These are phyloP conservation scores for Mrakia gelida DNA, from an alignment of 768 basidiomycete species.

Conservation along the genomic window DNA sequence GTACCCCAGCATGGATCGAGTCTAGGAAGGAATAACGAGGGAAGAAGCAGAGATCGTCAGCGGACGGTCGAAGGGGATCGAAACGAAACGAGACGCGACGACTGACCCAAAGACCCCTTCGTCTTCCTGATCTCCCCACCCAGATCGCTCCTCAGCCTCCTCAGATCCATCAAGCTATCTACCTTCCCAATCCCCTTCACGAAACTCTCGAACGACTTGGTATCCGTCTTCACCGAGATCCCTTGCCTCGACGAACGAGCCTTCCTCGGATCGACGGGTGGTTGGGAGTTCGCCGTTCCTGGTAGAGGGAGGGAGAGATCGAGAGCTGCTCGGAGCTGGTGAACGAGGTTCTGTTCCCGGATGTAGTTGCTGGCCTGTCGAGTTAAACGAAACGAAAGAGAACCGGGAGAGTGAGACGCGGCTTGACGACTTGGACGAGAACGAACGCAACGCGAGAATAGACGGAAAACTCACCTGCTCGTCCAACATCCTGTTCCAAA, in stretches of 20 bases:
- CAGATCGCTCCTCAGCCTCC: conserved; percentile 85
- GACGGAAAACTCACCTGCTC: conserved; percentile 63
- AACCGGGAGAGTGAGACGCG: conserved; percentile 3
- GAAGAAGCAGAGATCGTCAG: not conserved
- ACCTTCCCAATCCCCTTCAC: conserved; percentile 75
- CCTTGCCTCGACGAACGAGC: conserved; percentile 4
- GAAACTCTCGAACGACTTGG: conserved; percentile 85
- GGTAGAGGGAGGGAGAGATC: conserved; percentile 35
- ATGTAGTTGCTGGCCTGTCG: conserved; percentile 63
- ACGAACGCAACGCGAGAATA: not conserved
- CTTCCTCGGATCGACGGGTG: not conserved
- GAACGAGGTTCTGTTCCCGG: conserved; percentile 54
- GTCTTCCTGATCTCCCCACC: conserved; percentile 85
- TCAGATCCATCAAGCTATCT: conserved; percentile 79
- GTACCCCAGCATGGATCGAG: conserved; percentile 3
- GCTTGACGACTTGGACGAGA: not conserved
- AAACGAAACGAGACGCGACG: not conserved
- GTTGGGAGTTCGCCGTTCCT: conserved; percentile 29
- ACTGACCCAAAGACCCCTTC: conserved; percentile 47
- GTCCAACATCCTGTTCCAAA: conserved; percentile 91
- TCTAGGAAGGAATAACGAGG: not conserved
- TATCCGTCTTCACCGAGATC: conserved; percentile 76
- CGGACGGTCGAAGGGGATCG: too few species aligned
- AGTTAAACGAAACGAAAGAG: not conserved
- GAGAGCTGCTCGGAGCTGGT: conserved; percentile 36